Conservation (phyloP, 75 land plant species). For the Adiantum capillusveneris region DNA sequence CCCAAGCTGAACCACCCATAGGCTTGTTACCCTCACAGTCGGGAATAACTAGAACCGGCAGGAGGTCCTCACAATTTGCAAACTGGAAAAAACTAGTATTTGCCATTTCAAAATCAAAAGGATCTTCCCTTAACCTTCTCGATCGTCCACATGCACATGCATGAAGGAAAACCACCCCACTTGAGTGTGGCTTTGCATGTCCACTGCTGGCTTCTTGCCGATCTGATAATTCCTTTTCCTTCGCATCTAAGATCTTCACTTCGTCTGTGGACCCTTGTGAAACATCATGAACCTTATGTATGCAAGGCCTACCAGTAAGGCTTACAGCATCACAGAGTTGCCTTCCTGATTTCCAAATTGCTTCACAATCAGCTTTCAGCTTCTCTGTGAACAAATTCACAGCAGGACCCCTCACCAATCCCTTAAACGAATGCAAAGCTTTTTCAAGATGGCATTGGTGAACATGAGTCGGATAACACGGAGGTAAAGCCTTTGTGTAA, state of each 20-base stretch:
- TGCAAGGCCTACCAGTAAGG: conserved; percentile 88
- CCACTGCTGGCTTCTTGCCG: background rate
- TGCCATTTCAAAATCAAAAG: conserved; percentile 87
- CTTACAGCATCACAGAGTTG: conserved; percentile 96
- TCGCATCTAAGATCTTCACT: background rate
- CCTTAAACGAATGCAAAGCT: conserved; percentile 56
- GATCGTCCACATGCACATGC: conserved; percentile 98
- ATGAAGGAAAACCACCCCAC: conserved; percentile 91
- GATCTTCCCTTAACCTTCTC: conserved; percentile 64
- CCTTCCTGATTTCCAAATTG: conserved; percentile 81
- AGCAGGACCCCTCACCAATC: conserved; percentile 93
- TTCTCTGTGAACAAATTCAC: conserved; percentile 47
- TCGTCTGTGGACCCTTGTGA: background rate
- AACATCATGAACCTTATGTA: conserved; percentile 58
- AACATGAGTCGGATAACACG: conserved; percentile 73
- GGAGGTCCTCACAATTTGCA: conserved; percentile 73
- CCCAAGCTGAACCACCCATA: conserved; percentile 55
- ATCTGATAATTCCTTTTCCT: background rate
- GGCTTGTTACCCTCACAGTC: conserved; percentile 25
- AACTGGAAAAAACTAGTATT: conserved; percentile 50
- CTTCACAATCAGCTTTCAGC: conserved; percentile 75
- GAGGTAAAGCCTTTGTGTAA: conserved; percentile 76
- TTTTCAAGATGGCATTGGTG: conserved; percentile 72
- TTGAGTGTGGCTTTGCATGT: conserved; percentile 58
- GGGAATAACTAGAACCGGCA: conserved; percentile 55